Evolutionary conservation across 1,284 basidiomycete species (phyloP).

Genomic region (Ceratobasidium sp.): DNA sequence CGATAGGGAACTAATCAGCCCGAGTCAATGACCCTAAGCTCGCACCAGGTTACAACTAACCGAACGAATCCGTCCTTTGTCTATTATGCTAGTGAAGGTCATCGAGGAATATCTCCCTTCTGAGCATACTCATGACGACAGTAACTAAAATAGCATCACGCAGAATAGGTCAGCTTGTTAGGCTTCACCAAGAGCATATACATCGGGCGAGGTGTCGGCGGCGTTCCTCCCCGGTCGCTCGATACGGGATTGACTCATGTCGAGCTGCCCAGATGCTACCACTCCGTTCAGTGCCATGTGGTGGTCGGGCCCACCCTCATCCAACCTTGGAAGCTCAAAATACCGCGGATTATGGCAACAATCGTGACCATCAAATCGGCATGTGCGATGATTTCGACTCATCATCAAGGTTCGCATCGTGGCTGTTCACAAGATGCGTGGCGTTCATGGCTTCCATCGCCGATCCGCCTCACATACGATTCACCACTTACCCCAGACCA

Average conservation of each 20-base stretch:
- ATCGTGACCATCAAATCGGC: background rate
- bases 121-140: background rate
- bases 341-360: background rate
- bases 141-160: background rate
- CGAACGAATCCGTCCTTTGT: conserved; percentile 1
- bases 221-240: conserved; percentile 64
- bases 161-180: background rate
- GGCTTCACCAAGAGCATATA: conserved; percentile 4
- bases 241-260: conserved; percentile 57
- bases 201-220: conserved; percentile 46
- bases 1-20: too few relatives aligned
- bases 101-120: conserved; percentile 9
- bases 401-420: background rate
- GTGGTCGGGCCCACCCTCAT: conserved; percentile 54
- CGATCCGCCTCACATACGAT: conserved; percentile 14
- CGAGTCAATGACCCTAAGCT: too few relatives aligned
- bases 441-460: conserved; percentile 1
- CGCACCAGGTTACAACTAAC: too few relatives aligned
- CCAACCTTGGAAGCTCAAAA: conserved; percentile 6
- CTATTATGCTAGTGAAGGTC: background rate
- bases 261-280: conserved; percentile 52
- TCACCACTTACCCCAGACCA: background rate
- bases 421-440: background rate
- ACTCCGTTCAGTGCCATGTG: conserved; percentile 52
- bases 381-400: background rate